phyloP scores from a whole-genome alignment of 2,329 filamentous ascomycete genomes.

The Monilinia polystroma region DNA sequence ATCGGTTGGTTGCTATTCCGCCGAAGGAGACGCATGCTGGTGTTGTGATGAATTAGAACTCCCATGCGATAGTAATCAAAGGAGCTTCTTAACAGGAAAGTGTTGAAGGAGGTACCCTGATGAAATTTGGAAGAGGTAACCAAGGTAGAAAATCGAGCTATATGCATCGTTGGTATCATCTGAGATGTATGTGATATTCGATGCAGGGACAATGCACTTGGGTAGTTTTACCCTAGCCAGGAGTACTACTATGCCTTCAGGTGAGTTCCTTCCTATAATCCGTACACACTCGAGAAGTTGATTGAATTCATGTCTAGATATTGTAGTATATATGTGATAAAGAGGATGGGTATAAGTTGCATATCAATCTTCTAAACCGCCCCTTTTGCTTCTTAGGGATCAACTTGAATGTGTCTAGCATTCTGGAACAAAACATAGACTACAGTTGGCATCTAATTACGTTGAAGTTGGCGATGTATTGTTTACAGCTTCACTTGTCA shows the following conservation, averaged over 20 bases:
- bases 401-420: constrained; percentile 34
- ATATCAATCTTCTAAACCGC: constrained; percentile 57
- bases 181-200: background rate
- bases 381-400: constrained; percentile 37
- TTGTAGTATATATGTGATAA: constrained; percentile 57
- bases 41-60: constrained; percentile 47
- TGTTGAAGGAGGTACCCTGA: constrained; percentile 49
- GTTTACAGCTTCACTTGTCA: constrained; percentile 21
- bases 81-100: constrained; percentile 50
- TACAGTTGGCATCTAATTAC: constrained; percentile 43
- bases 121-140: constrained; percentile 48
- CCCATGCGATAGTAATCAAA: constrained; percentile 50
- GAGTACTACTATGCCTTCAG: constrained; percentile 51
- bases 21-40: constrained; percentile 56
- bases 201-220: background rate
- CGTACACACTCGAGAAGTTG: constrained; percentile 52
- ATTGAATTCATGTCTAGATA: constrained; percentile 61
- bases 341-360: constrained; percentile 55
- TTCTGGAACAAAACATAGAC: constrained; percentile 38
- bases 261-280: constrained; percentile 48
- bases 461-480: constrained; percentile 24
- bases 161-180: background rate
- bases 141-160: constrained; percentile 53
- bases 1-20: constrained; percentile 57
- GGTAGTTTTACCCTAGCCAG: constrained; percentile 45